Evolutionary conservation across 768 basidiomycete species (phyloP), one percentile per base, ranked within the genome.

Genomic region (Boletus subcaerulescens): DNA sequence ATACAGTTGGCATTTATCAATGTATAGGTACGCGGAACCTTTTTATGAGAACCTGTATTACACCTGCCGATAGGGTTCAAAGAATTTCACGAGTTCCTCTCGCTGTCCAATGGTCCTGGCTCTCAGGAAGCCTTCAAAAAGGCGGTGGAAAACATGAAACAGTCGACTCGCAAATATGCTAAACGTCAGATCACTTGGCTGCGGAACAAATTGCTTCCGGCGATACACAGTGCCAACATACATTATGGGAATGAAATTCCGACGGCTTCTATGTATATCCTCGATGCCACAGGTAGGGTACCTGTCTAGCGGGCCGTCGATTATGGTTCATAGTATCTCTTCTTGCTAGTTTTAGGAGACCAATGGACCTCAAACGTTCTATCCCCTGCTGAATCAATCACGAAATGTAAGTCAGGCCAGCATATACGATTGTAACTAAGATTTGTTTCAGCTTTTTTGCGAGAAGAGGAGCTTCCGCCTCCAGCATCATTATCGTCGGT

Each of bases 151-250:
- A 79, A 79, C 10, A 95, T 94, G 86, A 97, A 98, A 68, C 70
- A 80, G 0, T 86, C 89, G 0, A 99, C 95, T 9, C 77, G 89
- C 20, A 88, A 93, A 70, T 99, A 98, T 67, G 92, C 97, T 0
- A 92, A 89, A 66, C 77, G 87, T 38, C 97, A 99, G 68, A 78
- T 95, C 40, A 84, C 87, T 35, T 99, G 97, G 97, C 86, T 98
- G 45, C 79, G 83, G 38, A 92, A 92, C 66, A 96, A 97, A 70
- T 71, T 98, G 14, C 69, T 97, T 35, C 95, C 94, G 3, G 85
- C 82, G 4, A 73, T 87, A 14, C 66, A 78, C 33, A 83, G 82
- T 49, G 61, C 65, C 12, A 82, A 83, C 52, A 59, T 63, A 11
- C 60, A 73, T 18, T 72, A 68, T 10, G 59, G 60, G 31, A 63